These are phyloP conservation scores for Sclerotinia trifoliorum DNA, from an alignment of 2,329 filamentous ascomycete genomes.

Conservation along the genomic window DNA sequence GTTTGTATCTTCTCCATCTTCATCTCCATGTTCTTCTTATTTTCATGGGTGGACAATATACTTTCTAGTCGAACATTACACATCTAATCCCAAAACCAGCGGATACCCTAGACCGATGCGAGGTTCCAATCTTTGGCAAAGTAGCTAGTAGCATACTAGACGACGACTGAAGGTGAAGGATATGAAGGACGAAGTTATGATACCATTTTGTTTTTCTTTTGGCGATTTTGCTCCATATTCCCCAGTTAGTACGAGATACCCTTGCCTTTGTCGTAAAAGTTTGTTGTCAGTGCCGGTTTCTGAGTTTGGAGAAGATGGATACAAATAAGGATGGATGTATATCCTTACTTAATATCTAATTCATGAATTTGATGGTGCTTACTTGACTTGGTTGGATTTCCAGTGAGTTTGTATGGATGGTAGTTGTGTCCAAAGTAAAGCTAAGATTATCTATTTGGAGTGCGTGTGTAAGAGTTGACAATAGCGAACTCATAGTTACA, in stretches of 20 bases:
- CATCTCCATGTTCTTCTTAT: background rate
- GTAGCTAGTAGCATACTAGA: slow-evolving; percentile 88
- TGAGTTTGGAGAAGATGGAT: background rate
- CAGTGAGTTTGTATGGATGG: background rate
- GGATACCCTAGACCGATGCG: slow-evolving; percentile 55
- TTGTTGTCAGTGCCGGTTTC: background rate
- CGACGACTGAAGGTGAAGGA: slow-evolving; percentile 56
- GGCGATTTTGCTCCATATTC: slow-evolving; percentile 10
- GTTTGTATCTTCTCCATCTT: background rate
- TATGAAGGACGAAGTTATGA: background rate
- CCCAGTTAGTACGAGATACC: slow-evolving; percentile 12
- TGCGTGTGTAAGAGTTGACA: no score
- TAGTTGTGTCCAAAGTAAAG: background rate
- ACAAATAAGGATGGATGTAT: background rate
- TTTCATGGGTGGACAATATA: background rate
- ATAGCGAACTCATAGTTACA: no score
- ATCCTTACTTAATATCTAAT: slow-evolving; percentile 8
- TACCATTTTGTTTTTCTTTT: background rate
- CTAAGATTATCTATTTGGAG: background rate
- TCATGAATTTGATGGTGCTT: background rate
- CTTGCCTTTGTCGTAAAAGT: slow-evolving; percentile 7
- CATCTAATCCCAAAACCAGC: slow-evolving; percentile 45
- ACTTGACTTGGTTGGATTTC: background rate
- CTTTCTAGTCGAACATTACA: background rate
- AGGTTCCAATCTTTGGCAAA: slow-evolving; percentile 82